phyloP scores from a whole-genome alignment of 441 rosid species.

The Dalechampia spathulata region DNA sequence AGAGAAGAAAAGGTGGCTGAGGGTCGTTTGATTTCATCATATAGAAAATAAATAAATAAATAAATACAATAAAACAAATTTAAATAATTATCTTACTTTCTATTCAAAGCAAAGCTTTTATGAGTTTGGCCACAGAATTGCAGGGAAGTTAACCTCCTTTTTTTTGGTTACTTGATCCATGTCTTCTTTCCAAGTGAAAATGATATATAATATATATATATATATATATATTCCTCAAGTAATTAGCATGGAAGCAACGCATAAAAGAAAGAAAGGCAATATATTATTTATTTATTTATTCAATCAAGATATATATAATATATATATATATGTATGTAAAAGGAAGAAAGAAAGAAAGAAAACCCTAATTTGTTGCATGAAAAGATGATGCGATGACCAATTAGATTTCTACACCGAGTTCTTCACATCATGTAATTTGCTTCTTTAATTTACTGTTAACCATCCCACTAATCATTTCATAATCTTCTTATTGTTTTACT shows the following conservation, averaged over 20 bases:
- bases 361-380: slow-evolving; percentile 71
- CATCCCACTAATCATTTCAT: too few relatives aligned
- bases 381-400: slow-evolving; percentile 41
- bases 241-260: slow-evolving; percentile 14
- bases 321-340: too few relatives aligned
- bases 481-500: too few relatives aligned
- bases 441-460: too few relatives aligned
- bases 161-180: slow-evolving; percentile 23
- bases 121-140: slow-evolving; percentile 32
- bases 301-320: too few relatives aligned
- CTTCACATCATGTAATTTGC: slow-evolving; percentile 18
- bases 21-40: not conserved
- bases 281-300: not conserved
- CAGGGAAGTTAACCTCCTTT: slow-evolving; percentile 37
- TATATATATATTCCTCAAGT: slow-evolving; percentile 14
- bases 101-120: slow-evolving; percentile 54
- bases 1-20: too few relatives aligned
- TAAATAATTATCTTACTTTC: slow-evolving; percentile 31
- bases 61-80: not conserved
- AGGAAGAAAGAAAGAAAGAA: not conserved
- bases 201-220: slow-evolving; percentile 14
- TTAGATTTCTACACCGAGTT: slow-evolving; percentile 19
- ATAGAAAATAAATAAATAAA: not conserved
- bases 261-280: too few relatives aligned
- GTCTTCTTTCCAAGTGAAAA: slow-evolving; percentile 18